Evolutionary conservation across 179 eudicot genomes (phyloP), one percentile per base, ranked within the genome.

Genomic region (Monotropa hypopitys): DNA sequence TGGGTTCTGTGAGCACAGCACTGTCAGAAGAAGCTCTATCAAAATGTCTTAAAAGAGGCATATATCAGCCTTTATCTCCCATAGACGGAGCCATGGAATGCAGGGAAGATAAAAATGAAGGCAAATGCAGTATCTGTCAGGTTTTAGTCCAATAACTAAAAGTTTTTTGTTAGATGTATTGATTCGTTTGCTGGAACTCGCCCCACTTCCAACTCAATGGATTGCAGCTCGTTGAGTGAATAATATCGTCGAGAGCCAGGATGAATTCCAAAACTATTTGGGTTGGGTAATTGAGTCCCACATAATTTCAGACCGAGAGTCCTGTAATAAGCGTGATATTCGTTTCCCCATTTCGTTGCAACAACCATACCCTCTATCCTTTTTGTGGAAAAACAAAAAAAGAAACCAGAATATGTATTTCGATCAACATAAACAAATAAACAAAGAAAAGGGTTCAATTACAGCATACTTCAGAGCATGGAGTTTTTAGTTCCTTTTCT

Each of bases 51-150:
- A 73, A 72, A 68, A 88, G 80, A 78, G 84, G 86, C 84, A 76
- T 81, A 77, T 88, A 87, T 83, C 83, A 83, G 72, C 57, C 63
- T 11, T 5, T 74, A 38, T 20, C 73, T 77, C 57, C 65, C 13
- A 82, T 62, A 21, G 79, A 69, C 32, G 81, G 77, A 46, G 69
- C 72, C 46, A 40, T 42, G 33, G 82, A 73, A 67, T 73, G 73
- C 63, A 75, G 79, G 20, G 82, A 80, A 35, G 81, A 87, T 59
- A 87, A 62, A 28, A 79, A 89, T 78, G 97, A 90, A 76, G 46
- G 73, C 79, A 93, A 89, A 79, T 93, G 98, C 93, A 86, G 92
- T 79, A 87, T 92, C 79, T 93, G 98, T 82, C 98, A 93, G 98
- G 98, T 93, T 28, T 77, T 63, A 16, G 7, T 70, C 72, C 59